phyloP scores from a whole-genome alignment of 192 early-diverging fungal species.

The Backusella sp. region DNA sequence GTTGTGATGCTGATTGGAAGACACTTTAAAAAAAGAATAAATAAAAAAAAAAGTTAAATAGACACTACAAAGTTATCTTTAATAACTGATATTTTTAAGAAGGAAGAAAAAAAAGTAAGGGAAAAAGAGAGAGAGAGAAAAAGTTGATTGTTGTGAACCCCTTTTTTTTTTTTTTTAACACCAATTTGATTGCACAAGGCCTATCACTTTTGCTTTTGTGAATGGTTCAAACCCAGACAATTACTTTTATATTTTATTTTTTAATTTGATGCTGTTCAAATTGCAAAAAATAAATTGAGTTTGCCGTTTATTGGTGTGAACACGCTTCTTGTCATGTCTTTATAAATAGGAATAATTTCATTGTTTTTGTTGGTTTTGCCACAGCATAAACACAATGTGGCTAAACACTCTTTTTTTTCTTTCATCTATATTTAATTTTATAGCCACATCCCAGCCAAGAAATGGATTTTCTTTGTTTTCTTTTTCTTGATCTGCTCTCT shows the following conservation, averaged over 20 bases:
- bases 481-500: no score
- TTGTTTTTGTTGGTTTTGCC: no score
- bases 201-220: neutral
- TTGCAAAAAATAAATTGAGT: no score
- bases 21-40: neutral
- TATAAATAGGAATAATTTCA: no score
- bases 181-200: neutral
- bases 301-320: no score
- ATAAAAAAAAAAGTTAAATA: neutral
- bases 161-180: neutral
- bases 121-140: neutral
- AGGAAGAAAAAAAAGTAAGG: neutral
- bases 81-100: neutral
- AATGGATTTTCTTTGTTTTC: no score
- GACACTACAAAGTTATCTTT: neutral
- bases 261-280: no score
- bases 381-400: no score
- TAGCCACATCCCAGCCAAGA: no score
- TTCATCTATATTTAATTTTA: no score
- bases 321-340: no score
- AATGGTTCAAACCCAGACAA: neutral
- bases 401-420: no score
- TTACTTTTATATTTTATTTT: neutral
- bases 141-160: neutral
- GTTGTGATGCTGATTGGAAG: conserved; percentile 14